Evolutionary conservation across 345 rosid genomes (phyloP).

Genomic region (Fremontodendron californicum): DNA sequence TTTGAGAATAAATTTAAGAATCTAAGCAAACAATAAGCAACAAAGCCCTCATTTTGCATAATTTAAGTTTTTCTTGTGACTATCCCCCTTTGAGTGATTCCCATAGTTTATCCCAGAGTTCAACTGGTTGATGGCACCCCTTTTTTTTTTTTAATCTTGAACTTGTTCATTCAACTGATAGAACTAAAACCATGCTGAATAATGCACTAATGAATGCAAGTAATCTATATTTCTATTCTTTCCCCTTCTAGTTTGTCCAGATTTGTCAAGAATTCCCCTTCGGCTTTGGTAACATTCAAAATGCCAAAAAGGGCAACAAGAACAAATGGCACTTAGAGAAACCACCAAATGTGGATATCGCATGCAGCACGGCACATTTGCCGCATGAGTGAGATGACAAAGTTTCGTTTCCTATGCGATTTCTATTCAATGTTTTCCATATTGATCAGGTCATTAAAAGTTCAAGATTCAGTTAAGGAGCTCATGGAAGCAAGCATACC

Average conservation of each 20-base stretch:
- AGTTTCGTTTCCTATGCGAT: slow-evolving; percentile 3
- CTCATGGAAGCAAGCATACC: slow-evolving; percentile 31
- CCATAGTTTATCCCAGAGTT: neutral
- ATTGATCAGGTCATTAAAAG: neutral
- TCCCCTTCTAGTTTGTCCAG: neutral
- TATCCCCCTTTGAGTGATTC: neutral
- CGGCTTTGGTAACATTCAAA: neutral
- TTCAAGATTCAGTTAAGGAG: slow-evolving; percentile 5
- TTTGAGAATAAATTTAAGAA: neutral
- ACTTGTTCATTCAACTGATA: neutral
- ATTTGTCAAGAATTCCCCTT: neutral
- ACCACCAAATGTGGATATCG: neutral
- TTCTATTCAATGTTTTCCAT: neutral
- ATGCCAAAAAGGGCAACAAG: neutral
- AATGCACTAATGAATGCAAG: neutral
- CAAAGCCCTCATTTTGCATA: neutral
- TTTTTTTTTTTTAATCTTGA: neutral
- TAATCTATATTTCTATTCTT: neutral
- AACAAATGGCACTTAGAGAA: neutral
- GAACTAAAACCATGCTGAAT: neutral
- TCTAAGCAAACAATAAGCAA: neutral
- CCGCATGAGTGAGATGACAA: neutral
- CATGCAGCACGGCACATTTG: neutral
- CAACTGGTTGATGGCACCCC: neutral
- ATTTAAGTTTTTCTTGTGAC: neutral